Conservation (phyloP, 306 rosid species). For the Spatholobus suberectus region DNA sequence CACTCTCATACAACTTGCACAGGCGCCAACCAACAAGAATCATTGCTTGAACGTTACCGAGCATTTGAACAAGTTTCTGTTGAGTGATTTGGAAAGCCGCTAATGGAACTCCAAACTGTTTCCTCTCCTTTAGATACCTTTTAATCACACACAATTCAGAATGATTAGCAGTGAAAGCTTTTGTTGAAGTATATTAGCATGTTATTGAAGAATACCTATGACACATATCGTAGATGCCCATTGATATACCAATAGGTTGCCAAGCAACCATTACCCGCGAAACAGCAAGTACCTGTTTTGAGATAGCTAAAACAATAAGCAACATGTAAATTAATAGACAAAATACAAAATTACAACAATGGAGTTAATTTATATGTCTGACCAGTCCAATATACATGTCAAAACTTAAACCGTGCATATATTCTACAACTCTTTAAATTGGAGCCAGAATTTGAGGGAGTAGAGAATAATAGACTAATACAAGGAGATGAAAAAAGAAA, state of each 20-base stretch:
- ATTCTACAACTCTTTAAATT: neutral
- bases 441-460: neutral
- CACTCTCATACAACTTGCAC: conserved; percentile 83
- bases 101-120: conserved; percentile 92
- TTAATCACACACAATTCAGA: conserved; percentile 22
- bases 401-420: neutral
- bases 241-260: conserved; percentile 92
- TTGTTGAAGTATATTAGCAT: neutral
- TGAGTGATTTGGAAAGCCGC: conserved; percentile 92
- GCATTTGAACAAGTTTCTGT: conserved; percentile 86
- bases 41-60: conserved; percentile 93
- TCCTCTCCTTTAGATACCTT: conserved; percentile 93
- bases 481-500: conserved; percentile 20
- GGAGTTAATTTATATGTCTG: neutral
- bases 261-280: conserved; percentile 91
- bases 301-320: conserved; percentile 33
- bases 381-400: neutral
- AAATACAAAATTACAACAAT: neutral
- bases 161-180: conserved; percentile 19
- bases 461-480: conserved; percentile 1
- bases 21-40: conserved; percentile 92
- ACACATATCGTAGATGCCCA: conserved; percentile 96
- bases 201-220: conserved; percentile 64
- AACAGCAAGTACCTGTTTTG: conserved; percentile 87
- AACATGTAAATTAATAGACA: neutral